Percentiles rank a stretch among this genome's conserved stretches.
These are phyloP conservation scores for Hirschioporus abietinus DNA, from an alignment of 768 basidiomycete genomes.

Conservation along the genomic window DNA sequence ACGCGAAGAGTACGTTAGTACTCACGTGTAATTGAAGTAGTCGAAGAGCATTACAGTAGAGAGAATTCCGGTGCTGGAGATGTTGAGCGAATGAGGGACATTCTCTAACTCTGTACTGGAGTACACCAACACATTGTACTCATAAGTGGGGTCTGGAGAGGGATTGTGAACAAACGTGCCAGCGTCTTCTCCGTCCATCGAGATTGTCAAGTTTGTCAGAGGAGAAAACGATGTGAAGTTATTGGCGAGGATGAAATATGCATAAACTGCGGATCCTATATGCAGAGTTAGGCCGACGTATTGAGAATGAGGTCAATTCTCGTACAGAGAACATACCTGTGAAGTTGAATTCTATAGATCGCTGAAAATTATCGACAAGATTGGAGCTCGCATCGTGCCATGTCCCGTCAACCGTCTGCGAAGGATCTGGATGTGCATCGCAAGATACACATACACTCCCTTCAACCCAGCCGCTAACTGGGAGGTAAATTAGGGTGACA, in stretches of 20 bases:
- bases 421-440: slow-evolving; percentile 20
- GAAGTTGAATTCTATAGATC: neutral
- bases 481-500: slow-evolving; percentile 22
- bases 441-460: slow-evolving; percentile 24
- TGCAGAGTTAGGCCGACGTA: neutral
- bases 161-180: slow-evolving; percentile 17
- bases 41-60: slow-evolving; percentile 32
- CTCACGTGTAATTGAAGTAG: slow-evolving; percentile 36
- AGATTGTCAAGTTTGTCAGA: slow-evolving; percentile 4
- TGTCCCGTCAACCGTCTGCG: slow-evolving; percentile 21
- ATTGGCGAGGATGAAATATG: slow-evolving; percentile 5
- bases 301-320: neutral
- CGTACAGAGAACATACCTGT: neutral
- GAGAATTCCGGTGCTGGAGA: slow-evolving; percentile 21
- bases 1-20: neutral
- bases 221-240: neutral
- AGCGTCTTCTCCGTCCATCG: slow-evolving; percentile 16
- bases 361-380: neutral
- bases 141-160: slow-evolving; percentile 15
- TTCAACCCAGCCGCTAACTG: slow-evolving; percentile 27
- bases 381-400: slow-evolving; percentile 31
- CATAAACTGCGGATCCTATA: slow-evolving; percentile 7
- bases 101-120: slow-evolving; percentile 23
- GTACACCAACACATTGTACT: slow-evolving; percentile 34
- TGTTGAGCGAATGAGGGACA: slow-evolving; percentile 28